phyloP scores from a whole-genome alignment of 1,284 basidiomycete genomes.

The Moesziomyces sp. region DNA sequence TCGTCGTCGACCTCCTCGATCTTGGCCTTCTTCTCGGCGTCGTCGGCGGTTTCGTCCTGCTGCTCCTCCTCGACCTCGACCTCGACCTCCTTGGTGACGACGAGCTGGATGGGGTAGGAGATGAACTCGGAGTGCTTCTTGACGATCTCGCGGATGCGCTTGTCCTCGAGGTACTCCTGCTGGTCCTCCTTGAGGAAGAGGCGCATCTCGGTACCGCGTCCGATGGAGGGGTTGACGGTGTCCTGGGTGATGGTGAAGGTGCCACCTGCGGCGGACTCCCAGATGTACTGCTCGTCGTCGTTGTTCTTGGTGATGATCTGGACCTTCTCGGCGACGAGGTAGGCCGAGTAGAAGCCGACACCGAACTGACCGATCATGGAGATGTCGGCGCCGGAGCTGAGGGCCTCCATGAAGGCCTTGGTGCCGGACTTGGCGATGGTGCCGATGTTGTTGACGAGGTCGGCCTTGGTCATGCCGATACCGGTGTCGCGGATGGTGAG shows the following conservation, averaged over 20 bases:
- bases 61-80: slow-evolving; percentile 83
- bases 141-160: slow-evolving; percentile 98
- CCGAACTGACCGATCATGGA: slow-evolving; percentile 81
- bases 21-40: slow-evolving; percentile 78
- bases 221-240: slow-evolving; percentile 86
- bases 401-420: slow-evolving; percentile 92
- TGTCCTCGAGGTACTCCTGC: slow-evolving; percentile 98
- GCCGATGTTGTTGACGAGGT: slow-evolving; percentile 93
- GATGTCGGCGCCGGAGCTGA: slow-evolving; percentile 83
- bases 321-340: slow-evolving; percentile 97
- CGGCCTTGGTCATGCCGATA: slow-evolving; percentile 78
- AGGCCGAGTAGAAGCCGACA: slow-evolving; percentile 99
- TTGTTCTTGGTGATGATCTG: slow-evolving; percentile 99
- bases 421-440: slow-evolving; percentile 98
- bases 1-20: slow-evolving; percentile 84
- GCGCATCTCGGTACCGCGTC: slow-evolving; percentile 94
- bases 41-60: slow-evolving; percentile 72
- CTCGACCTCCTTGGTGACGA: slow-evolving; percentile 98
- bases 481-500: slow-evolving; percentile 94
- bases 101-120: slow-evolving; percentile 98
- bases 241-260: slow-evolving; percentile 99
- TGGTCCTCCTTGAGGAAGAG: slow-evolving; percentile 99
- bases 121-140: slow-evolving; percentile 99
- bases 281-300: slow-evolving; percentile 99
- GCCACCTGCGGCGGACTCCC: slow-evolving; percentile 99